Base-by-base conservation (phyloP, 2,329 filamentous ascomycete species). In the Drechslerella dactyloides region DNA sequence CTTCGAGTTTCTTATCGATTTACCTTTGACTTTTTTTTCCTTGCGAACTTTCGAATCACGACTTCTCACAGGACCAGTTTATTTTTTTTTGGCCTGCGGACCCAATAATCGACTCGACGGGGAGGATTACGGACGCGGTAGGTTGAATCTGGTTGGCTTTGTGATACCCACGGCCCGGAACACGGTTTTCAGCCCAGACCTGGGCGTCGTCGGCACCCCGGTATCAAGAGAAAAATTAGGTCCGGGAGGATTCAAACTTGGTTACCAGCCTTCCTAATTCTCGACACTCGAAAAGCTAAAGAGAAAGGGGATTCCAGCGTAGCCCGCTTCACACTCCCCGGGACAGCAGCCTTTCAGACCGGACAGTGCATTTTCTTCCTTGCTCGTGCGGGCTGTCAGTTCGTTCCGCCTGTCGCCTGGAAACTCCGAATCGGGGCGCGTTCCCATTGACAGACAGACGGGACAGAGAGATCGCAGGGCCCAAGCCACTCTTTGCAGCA, bases 181-280 rank as follows among this genome's bases (percentile, higher is more conserved):
- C 61, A 57, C 15, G 27, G 27, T 51, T 48, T 44, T 60, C 35
- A 24, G 50, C 59, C 11, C 24, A 30, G 33, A 8, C 27, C 27
- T 30, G 46, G 50, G 24, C 27, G 19, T 48, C 55, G 35, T 59
- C 50, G 50, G 17, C 57, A 59, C 68, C 68, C 68, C 60, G 60
- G 68, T 72, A 72, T 65, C 54, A 70, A 62, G 65, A 72, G n/a
- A 60, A 70, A 56, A 42, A 5, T 19, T 21, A 5, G 44, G 44
- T 11, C 44, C 5, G 19, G 44, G 44, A 11, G 5, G 40, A 27
- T 58, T 64, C 63, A 44, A 48, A 33, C 27, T 33, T 30, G 24
- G 21, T 55, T 60, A 65, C 68, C 68, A 72, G 68, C 68, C 68
- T 72, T 72, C 68, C 56, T 13, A 72, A 56, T 72, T 65, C 68